Evolutionary conservation across 192 early-diverging fungal genomes (phyloP), one percentile per base, ranked within the genome.

Genomic region (Glomus cerebriforme): DNA sequence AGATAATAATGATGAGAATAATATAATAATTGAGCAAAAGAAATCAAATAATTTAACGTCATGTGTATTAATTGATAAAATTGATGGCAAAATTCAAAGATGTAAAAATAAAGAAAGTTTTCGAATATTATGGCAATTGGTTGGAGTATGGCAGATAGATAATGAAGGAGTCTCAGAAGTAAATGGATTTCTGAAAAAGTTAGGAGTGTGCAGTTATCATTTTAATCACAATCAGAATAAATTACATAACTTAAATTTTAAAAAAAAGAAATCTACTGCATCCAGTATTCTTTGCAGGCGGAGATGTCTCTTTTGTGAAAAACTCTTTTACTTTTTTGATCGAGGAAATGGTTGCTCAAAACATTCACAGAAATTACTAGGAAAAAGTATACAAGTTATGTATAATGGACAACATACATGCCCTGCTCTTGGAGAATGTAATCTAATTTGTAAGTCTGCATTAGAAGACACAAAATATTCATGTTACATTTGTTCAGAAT

Each of bases 401-500:
- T 69, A 12, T 37, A 5, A 22, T 0, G 2, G 67, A 34, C 3
- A 17, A 69, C 32, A 69, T 22, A 37, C 0, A 3, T 69, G 22
- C 22, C 13, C 34, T 13, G 31, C 22, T n/a, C 12, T 69, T 66
- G 32, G 7, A 17, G 26, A 66, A 29, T 27, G 15, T n/a, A 43
- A 34, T 43, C 19, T 1, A 69, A 43, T 69, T 12, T 39, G 19
- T n/a, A 69, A 35, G 4, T 0, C 35, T 24, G 13, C 3, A 8
- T 43, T 27, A 1, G 0, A 39, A n/a, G 54, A 73, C 0, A 29
- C 3, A 19, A 15, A 73, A 34, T 17, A 26, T 54, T 6, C 47
- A 73, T 0, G 54, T 8, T 58, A 29, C 54, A 32, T 73, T 73
- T 73, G 72, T 58, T 29, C 26, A 24, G 49, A 45, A 47, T 72